Evolutionary conservation across 2,329 filamentous ascomycete species (phyloP), one percentile per base, ranked within the genome.

Genomic region (Nannizzia gypsea): DNA sequence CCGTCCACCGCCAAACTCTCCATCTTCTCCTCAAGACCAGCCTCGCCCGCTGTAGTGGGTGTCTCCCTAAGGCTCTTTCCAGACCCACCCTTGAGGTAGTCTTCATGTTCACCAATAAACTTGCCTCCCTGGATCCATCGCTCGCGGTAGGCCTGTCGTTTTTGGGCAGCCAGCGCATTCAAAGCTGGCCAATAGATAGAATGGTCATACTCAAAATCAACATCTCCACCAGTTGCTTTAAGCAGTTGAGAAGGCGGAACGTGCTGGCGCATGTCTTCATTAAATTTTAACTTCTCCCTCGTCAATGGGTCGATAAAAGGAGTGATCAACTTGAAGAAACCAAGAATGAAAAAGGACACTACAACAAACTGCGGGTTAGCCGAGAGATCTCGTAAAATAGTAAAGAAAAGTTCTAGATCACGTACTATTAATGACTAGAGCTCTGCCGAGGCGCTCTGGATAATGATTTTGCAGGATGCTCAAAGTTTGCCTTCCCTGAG

Each of bases 241-340:
- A 90, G 88, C 58, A 99, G 82, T 72, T 97, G 92, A 67, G 86
- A 80, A 6, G 84, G 74, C 3, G 90, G 90, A 20, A 99, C 87
- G 71, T 90, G 90, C 66, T 88, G 79, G 66, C 81, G 81, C 78
- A 96, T 85, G 70, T 95, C 88, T 73, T 96, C 90, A 78, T 97
- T 96, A 81, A 96, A 96, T 77, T 93, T 95, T 77, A 99, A 85
- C 80, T 99, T 99, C 69, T 93, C 85, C 61, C 88, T 85, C 8
- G 93, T 99, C 67, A 91, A 78, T 6, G 93, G 93, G 74, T 99
- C 93, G 75, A 99, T 96, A 75, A 99, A 96, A 42, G 92, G 90
- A 3, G 85, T 90, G 75, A 99, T 91, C 67, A 96, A 78, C 75
- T 95, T 96, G 81, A 97, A 95, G 81, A 99, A 99, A 57, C 88